Base-by-base conservation (phyloP, 1,284 basidiomycete species). In the Ganoderma meredithae region DNA sequence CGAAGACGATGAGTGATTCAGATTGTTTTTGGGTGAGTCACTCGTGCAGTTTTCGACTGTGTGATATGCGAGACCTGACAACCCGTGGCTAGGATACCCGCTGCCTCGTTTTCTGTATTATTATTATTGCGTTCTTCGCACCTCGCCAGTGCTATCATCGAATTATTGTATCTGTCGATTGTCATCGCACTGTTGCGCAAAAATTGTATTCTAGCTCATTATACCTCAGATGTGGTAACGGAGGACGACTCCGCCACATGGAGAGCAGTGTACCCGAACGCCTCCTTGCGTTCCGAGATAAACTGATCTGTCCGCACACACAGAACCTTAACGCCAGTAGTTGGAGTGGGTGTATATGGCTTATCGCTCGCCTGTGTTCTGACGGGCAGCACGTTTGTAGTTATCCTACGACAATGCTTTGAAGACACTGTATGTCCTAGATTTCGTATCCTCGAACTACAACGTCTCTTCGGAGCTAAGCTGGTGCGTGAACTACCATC, bases 61-160 rank as follows among this genome's bases (percentile, higher is more conserved):
- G 31, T n/a, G 36, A 6, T 40, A 4, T 36, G 36, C 7, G 36
- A 36, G 36, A 36, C 7, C 39, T 43, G 58, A 60, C 41, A 22
- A 43, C 9, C 13, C 2, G 17, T 1, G 36, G 36, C 22, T 41
- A 60, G 36, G 7, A 60, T 40, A 40, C 22, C 22, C 10, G n/a
- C 12, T 60, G 52, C 27, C 17, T 43, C 22, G 58, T 60, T 40
- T 60, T 13, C 41, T 60, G 58, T 60, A 60, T 41, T 39, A 25
- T 60, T 60, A 60, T 60, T 60, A 60, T 60, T 41, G n/a, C 58
- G 19, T 39, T 33, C 55, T 60, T 60, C 15, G 13, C 22, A 59
- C 22, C 39, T n/a, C 22, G n/a, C 22, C 10, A 3, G 22, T 49
- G 47, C 47, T 13, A 22, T 12, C 55, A 39, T 58, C 33, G 55